These are phyloP conservation scores for Cornus kousa DNA, from an alignment of 148 eudicot species.

Conservation along the genomic window DNA sequence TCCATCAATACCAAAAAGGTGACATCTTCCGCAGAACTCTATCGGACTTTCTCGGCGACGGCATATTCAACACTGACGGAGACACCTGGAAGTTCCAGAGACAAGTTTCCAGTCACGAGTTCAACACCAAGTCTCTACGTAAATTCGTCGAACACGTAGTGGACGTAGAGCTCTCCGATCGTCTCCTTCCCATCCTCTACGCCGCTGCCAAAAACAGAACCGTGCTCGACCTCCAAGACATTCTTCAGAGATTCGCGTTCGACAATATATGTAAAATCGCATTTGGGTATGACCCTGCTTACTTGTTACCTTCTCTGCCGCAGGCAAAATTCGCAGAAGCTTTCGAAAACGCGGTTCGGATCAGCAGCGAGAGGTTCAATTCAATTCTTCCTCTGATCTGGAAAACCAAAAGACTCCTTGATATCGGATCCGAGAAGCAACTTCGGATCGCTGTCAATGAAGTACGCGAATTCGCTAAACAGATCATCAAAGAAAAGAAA, in stretches of 20 bases:
- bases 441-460: constrained; percentile 6
- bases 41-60: constrained; percentile 36
- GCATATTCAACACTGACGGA: constrained; percentile 40
- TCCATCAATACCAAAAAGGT: constrained; percentile 31
- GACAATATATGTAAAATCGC: constrained; percentile 46
- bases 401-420: constrained; percentile 25
- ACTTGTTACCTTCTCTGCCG: constrained; percentile 32
- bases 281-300: constrained; percentile 42
- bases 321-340: constrained; percentile 24
- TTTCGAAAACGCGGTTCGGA: constrained; percentile 25
- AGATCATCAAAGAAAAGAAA: constrained; percentile 28
- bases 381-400: constrained; percentile 24
- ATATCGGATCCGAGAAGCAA: constrained; percentile 27
- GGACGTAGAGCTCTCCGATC: constrained; percentile 29
- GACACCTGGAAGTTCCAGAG: constrained; percentile 39
- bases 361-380: constrained; percentile 25
- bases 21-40: not conserved
- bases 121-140: constrained; percentile 33
- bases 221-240: constrained; percentile 37
- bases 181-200: constrained; percentile 28
- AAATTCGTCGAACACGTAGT: constrained; percentile 41
- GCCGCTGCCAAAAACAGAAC: constrained; percentile 12
- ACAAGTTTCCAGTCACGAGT: constrained; percentile 40
- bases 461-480: constrained; percentile 30
- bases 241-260: constrained; percentile 37